These are phyloP conservation scores for Puccinia polysora DNA, from an alignment of 1,284 basidiomycete species.

Conservation along the genomic window DNA sequence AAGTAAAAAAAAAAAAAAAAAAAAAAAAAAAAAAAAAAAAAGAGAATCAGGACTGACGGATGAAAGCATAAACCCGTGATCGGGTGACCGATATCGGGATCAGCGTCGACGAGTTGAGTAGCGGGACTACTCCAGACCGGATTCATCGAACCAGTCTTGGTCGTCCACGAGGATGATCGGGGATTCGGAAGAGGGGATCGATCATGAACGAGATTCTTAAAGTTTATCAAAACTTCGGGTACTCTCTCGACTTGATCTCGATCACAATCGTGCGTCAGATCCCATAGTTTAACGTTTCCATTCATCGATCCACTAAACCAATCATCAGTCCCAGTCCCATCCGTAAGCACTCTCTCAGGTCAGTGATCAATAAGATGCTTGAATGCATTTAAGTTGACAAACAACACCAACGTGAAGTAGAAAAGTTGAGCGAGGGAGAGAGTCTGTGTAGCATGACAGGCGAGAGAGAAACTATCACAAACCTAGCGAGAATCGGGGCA, in stretches of 20 bases:
- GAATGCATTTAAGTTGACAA: too few species aligned
- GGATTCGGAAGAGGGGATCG: too few species aligned
- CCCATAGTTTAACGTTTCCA: conserved; percentile 39
- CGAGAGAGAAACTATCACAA: conserved; percentile 55
- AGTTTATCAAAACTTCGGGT: too few species aligned
- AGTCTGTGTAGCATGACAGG: too few species aligned
- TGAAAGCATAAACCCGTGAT: conserved; percentile 38
- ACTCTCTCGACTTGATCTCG: background rate
- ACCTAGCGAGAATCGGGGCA: conserved; percentile 81
- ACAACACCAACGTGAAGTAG: background rate
- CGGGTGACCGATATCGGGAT: background rate
- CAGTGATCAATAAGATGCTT: background rate
- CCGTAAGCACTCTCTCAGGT: background rate
- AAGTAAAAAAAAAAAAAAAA: background rate
- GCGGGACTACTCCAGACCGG: too few species aligned
- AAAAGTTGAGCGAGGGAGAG: background rate
- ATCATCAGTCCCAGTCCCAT: background rate
- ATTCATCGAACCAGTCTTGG: too few species aligned
- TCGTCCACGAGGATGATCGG: too few species aligned
- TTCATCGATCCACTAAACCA: conserved; percentile 37
- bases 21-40: background rate
- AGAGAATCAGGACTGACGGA: conserved; percentile 31
- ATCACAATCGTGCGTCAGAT: background rate
- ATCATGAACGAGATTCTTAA: too few species aligned
- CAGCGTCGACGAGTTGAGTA: too few species aligned